Conservation (phyloP, 495 filamentous ascomycete species). For the Hypoxylon subgilvum region DNA sequence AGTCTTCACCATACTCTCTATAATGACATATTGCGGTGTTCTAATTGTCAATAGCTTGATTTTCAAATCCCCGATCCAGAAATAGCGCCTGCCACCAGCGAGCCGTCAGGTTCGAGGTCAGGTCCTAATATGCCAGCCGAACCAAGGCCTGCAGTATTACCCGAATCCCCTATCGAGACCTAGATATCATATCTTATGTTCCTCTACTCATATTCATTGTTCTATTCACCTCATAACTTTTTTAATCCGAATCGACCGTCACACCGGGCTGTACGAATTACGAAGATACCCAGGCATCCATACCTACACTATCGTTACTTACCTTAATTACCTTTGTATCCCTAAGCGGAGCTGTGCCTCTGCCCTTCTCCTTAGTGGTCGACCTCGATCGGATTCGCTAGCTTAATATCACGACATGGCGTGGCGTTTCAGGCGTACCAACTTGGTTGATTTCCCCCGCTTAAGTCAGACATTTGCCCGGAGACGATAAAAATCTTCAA, state of each 20-base stretch:
- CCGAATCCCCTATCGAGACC: conserved; percentile 10
- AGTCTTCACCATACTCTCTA: conserved; percentile 34
- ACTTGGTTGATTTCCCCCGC: conserved; percentile 12
- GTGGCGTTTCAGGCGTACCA: conserved; percentile 26
- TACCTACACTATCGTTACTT: conserved; percentile 32
- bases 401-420: conserved; percentile 23
- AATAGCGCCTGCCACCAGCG: conserved; percentile 50
- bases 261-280: conserved; percentile 36
- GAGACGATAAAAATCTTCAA: conserved; percentile 5
- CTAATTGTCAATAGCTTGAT: conserved; percentile 62
- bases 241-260: conserved; percentile 33
- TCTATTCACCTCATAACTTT: conserved; percentile 21
- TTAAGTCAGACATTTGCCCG: conserved; percentile 1
- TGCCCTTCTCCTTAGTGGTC: not conserved
- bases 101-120: conserved; percentile 37
- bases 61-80: conserved; percentile 86
- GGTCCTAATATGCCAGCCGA: conserved; percentile 26
- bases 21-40: not conserved
- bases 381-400: conserved; percentile 13
- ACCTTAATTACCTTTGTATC: conserved; percentile 43
- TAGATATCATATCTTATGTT: conserved; percentile 1
- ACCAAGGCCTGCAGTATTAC: conserved; percentile 20
- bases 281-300: conserved; percentile 38
- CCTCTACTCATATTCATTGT: conserved; percentile 10
- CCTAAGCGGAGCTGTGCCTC: conserved; percentile 25